A percentile compares a stretch with the other conserved stretches of the same genome.
Conservation (phyloP, 345 rosid genomes). For the Toxicodendron radicans region DNA sequence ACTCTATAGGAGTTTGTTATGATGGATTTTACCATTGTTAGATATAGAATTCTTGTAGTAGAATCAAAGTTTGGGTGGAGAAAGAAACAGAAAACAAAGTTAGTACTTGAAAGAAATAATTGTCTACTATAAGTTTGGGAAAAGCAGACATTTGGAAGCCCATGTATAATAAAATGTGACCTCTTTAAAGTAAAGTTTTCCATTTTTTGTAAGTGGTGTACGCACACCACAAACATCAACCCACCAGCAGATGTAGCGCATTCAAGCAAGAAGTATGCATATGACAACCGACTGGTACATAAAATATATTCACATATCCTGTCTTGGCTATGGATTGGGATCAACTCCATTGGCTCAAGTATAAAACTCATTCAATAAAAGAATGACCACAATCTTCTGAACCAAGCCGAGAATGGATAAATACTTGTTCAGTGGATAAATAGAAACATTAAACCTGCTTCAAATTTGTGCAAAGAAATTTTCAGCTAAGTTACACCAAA, state of each 20-base stretch:
- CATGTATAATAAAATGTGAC: background rate
- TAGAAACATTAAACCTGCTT: background rate
- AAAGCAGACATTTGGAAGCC: no score
- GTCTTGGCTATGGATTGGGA: background rate
- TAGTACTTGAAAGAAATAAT: background rate
- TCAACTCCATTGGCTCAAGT: no score
- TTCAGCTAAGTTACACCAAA: background rate
- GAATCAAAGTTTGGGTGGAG: background rate
- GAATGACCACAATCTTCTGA: background rate
- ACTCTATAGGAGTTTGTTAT: no score
- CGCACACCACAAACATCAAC: background rate
- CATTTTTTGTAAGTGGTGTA: no score
- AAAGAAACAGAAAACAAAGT: background rate
- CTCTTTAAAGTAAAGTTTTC: background rate
- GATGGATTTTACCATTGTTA: background rate
- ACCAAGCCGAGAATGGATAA: background rate
- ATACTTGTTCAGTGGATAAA: background rate
- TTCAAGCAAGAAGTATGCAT: no score
- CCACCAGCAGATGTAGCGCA: background rate
- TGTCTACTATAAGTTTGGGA: no score
- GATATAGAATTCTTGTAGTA: background rate
- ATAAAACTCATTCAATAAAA: background rate
- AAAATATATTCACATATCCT: background rate
- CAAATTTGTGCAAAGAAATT: conserved; percentile 6
- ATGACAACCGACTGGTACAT: background rate